A percentile compares a stretch with the other conserved stretches of the same genome.
phyloP scores from a whole-genome alignment of 2,329 filamentous ascomycete species.

The Mycosphaerella sp. region DNA sequence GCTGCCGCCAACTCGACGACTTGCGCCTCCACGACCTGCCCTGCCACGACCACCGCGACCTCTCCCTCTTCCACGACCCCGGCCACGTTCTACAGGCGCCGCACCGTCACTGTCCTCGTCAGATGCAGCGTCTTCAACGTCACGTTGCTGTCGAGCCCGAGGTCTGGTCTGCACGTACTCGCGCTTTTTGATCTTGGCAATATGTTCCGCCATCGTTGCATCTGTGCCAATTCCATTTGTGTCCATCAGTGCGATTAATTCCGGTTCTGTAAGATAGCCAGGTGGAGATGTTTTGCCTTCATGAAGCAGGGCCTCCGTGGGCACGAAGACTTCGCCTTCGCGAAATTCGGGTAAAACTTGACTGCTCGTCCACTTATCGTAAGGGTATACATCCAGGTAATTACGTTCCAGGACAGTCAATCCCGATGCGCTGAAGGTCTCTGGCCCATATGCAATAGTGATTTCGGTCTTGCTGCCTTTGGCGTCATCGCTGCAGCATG shows the following conservation, averaged over 20 bases:
- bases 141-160: slow-evolving; percentile 33
- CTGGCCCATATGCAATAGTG: slow-evolving; percentile 74
- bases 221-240: slow-evolving; percentile 97
- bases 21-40: slow-evolving; percentile 45
- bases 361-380: slow-evolving; percentile 92
- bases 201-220: slow-evolving; percentile 98
- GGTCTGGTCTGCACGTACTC: slow-evolving; percentile 70
- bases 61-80: slow-evolving; percentile 36
- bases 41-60: slow-evolving; percentile 36
- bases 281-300: slow-evolving; percentile 88
- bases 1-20: slow-evolving; percentile 43
- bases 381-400: slow-evolving; percentile 91
- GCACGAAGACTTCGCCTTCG: slow-evolving; percentile 74
- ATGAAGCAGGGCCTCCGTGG: slow-evolving; percentile 78
- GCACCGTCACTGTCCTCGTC: slow-evolving; percentile 33
- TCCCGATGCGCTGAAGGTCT: slow-evolving; percentile 74
- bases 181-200: slow-evolving; percentile 86
- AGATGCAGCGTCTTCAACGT: slow-evolving; percentile 24
- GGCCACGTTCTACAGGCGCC: slow-evolving; percentile 32
- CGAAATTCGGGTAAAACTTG: slow-evolving; percentile 73
- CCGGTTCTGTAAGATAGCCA: slow-evolving; percentile 84
- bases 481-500: slow-evolving; percentile 92
- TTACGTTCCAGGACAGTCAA: slow-evolving; percentile 81
- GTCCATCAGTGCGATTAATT: slow-evolving; percentile 95
- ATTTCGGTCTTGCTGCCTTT: slow-evolving; percentile 79